Base-by-base conservation (phyloP, 2,329 filamentous ascomycete genomes). In the Biscogniauxia marginata region DNA sequence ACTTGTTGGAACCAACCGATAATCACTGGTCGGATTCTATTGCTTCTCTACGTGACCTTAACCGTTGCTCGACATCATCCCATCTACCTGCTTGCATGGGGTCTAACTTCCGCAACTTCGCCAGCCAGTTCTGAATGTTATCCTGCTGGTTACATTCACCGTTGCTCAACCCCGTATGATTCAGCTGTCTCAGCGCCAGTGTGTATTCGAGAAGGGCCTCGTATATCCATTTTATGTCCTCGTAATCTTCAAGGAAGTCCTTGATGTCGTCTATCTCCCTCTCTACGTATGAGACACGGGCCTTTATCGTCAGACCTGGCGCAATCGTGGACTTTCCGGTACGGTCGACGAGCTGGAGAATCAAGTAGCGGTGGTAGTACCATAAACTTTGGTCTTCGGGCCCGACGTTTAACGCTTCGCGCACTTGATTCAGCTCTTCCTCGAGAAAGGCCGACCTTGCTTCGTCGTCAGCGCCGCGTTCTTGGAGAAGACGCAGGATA, bases 351-450 rank as follows among this genome's bases (percentile, higher is more conserved):
- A 89, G 77, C 67, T 87, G 88, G 57, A 86, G 83, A 75, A 97
- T 85, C 55, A 97, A 77, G 67, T 88, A 96, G 65, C 95, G 89
- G 71, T 98, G 92, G 69, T 99, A 98, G 73, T 96, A 96, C 93
- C 95, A 99, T 5, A 97, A 80, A 18, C 92, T 96, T 70, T 98
- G 93, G 70, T 98, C 93, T 64, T 96, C 92, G 0, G 93, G 92
- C 56, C 96, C 93, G 39, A 91, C 90, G 57, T 92, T 95, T 49
- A 98, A 79, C 0, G 89, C 93, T 55, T 87, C 83, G 54, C 88
- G 86, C 22, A 96, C 87, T 46, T 90, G 77, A 22, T 83, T 79
- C 50, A 98, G 79, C 75, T 99, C 95, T 63, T 86, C 76, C 52
- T 93, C 86, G 7, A 98, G 77, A 66, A 96, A 88, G 43, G 77